Base-by-base conservation (phyloP, 2,329 filamentous ascomycete species). In the Boeremia lycopersici region DNA sequence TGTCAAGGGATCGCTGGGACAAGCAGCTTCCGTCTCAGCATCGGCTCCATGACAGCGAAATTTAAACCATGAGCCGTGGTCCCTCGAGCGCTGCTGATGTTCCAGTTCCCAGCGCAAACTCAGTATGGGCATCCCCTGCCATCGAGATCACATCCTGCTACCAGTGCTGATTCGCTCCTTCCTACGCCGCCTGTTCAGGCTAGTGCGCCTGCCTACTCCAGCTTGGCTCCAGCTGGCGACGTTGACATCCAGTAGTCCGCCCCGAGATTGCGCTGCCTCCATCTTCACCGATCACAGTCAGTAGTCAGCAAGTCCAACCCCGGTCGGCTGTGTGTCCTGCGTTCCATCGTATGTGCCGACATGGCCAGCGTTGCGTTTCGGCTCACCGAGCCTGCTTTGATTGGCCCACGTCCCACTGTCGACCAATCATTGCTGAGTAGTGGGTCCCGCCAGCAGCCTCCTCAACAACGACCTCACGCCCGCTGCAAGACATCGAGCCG, bases 361-460 rank as follows among this genome's bases (percentile, higher is more conserved):
- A 47, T 30, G 13, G 50, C 34, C 50, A 48, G 30, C 50, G 50
- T 48, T 53, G 44, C 50, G 30, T 38, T 28, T 48, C 43, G 44
- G 26, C 50, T 48, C 29, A 39, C 44, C 38, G 38, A 53, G 39
- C 19, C 5, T 23, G 29, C 19, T 41, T 17, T 45, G 46, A 49
- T 49, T 55, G 40, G 51, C 33, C 9, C 25, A 7, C 13, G 6
- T 17, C n/a, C 25, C 7, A 4, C 26, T 28, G 13, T n/a, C 7
- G 13, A 19, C 50, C 33, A 53, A 48, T 53, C 39, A 43, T n/a
- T 29, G 17, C 19, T 13, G 26, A 9, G 29, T 47, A 9, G 35
- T 29, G 33, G 41, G n/a, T 23, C 33, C 48, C 28, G 19, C 29
- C 45, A 39, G 25, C 42, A 53, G 31, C 25, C 44, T 44, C 29